These are phyloP conservation scores for Stephania yunnanensis DNA, from an alignment of 164 flowering plant species.

Conservation along the genomic window DNA sequence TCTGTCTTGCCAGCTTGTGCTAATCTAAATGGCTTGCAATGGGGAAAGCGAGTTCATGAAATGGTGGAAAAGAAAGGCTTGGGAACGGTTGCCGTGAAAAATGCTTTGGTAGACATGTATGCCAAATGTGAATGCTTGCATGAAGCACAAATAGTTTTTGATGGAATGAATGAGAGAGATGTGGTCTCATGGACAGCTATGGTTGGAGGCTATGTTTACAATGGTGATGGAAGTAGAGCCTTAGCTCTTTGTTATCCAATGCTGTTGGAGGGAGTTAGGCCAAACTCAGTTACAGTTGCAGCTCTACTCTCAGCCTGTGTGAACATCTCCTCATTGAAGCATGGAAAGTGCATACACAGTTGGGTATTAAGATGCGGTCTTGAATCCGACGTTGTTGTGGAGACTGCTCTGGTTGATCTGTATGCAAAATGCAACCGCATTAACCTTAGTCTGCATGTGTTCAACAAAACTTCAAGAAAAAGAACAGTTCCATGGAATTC, in stretches of 20 bases:
- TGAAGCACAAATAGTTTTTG: conserved; percentile 51
- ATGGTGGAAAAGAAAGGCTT: conserved; percentile 33
- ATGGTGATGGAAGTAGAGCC: conserved; percentile 40
- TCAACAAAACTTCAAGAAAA: conserved; percentile 33
- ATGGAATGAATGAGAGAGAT: conserved; percentile 48
- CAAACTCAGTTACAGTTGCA: conserved; percentile 56
- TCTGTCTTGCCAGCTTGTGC: conserved; percentile 68
- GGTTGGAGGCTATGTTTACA: conserved; percentile 49
- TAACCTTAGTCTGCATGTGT: conserved; percentile 37
- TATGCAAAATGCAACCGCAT: conserved; percentile 54
- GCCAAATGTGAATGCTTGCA: conserved; percentile 48
- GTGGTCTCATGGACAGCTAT: conserved; percentile 74
- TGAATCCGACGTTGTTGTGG: conserved; percentile 47
- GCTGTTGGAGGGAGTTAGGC: conserved; percentile 49
- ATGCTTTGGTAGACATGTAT: conserved; percentile 74
- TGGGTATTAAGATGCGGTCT: conserved; percentile 42
- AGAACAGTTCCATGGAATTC: conserved; percentile 69
- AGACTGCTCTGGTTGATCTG: conserved; percentile 63
- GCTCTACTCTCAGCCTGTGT: conserved; percentile 61
- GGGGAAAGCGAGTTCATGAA: conserved; percentile 42
- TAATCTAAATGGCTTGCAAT: conserved; percentile 31
- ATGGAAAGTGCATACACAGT: conserved; percentile 60
- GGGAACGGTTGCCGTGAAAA: conserved; percentile 34
- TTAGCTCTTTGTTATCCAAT: conserved; percentile 35
- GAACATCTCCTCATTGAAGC: conserved; percentile 23